phyloP scores from a whole-genome alignment of 2,329 filamentous ascomycete genomes.

The Fusarium marasasianum region DNA sequence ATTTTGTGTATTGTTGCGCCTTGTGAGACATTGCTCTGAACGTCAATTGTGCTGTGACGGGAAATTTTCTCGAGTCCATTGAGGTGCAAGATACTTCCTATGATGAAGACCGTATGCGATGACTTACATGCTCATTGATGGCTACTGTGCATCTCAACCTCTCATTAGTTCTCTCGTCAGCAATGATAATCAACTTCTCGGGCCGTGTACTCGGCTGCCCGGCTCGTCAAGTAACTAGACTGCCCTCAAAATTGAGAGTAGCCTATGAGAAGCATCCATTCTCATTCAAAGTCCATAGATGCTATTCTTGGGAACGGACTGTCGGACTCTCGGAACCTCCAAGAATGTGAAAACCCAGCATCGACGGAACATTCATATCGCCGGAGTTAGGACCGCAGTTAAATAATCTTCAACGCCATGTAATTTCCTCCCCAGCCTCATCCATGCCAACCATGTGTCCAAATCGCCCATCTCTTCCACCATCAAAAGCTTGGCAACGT shows the following conservation, averaged over 20 bases:
- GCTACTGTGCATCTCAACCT: background rate
- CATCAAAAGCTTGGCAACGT: conserved; percentile 13
- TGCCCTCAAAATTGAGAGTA: fast-evolving
- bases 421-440: conserved; percentile 2
- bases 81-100: no score
- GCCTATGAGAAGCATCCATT: background rate
- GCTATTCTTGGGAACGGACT: background rate
- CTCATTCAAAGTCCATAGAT: background rate
- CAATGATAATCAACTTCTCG: background rate
- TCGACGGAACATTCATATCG: background rate
- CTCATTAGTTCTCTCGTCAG: background rate
- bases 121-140: background rate
- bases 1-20: background rate
- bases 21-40: background rate
- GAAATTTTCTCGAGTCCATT: no score
- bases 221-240: background rate
- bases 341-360: background rate
- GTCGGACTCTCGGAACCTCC: background rate
- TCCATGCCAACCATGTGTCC: conserved; percentile 23
- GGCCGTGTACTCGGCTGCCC: background rate
- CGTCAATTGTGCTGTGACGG: background rate
- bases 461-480: background rate
- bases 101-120: no score
- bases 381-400: background rate
- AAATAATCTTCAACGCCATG: background rate